Conservation (phyloP, 768 basidiomycete species). For the Tephrocybe sp. region DNA sequence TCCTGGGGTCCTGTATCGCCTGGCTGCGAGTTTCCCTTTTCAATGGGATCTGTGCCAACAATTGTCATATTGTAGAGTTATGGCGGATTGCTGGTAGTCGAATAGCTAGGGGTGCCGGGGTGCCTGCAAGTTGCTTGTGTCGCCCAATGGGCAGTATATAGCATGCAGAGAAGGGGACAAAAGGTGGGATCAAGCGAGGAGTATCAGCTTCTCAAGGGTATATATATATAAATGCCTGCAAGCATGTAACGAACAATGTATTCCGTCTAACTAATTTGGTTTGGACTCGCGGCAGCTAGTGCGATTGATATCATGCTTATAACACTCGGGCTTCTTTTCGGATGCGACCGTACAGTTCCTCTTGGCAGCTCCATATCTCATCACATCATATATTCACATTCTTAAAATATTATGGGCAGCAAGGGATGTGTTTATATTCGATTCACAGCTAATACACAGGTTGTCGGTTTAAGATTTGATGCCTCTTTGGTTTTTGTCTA, state of each 20-base stretch:
- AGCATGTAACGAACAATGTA: constrained; percentile 12
- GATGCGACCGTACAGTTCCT: constrained; percentile 18
- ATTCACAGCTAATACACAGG: constrained; percentile 7
- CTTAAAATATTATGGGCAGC: constrained; percentile 8
- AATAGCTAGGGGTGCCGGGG: no score
- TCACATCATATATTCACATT: not conserved
- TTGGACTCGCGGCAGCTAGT: constrained; percentile 22
- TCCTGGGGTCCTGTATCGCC: constrained; percentile 17
- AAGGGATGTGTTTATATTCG: not conserved
- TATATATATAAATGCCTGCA: constrained; percentile 7
- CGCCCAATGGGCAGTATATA: constrained; percentile 13
- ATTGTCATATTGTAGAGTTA: constrained; percentile 25
- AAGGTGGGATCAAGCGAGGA: constrained; percentile 5
- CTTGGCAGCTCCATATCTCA: constrained; percentile 25
- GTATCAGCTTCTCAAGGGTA: constrained; percentile 1
- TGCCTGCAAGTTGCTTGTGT: constrained; percentile 11
- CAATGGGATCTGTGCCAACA: constrained; percentile 21
- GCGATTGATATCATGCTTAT: constrained; percentile 30
- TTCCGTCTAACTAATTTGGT: constrained; percentile 24
- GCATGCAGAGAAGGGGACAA: constrained; percentile 8
- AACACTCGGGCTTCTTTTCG: constrained; percentile 30
- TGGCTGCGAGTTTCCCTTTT: constrained; percentile 17
- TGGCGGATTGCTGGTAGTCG: no score
- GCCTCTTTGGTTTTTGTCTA: not conserved
- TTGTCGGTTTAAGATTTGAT: not conserved